These are phyloP conservation scores for Pichiaceae sp. DNA, from an alignment of 1,139 yeast genomes.

Conservation along the genomic window DNA sequence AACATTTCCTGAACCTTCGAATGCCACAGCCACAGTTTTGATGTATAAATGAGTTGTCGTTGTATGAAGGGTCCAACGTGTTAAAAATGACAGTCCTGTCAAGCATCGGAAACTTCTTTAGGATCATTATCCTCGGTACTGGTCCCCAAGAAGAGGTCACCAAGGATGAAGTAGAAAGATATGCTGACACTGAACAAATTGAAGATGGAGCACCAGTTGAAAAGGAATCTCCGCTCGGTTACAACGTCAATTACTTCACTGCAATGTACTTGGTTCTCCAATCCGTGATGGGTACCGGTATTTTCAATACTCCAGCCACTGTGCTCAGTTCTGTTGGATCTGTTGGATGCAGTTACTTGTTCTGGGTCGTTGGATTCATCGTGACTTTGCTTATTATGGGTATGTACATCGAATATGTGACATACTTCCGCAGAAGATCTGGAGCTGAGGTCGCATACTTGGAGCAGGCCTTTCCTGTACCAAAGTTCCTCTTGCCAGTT, in stretches of 20 bases:
- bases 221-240: conserved; percentile 30
- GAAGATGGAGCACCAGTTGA: conserved; percentile 32
- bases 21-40: too few relatives aligned
- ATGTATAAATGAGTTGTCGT: too few relatives aligned
- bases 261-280: conserved; percentile 30
- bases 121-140: neutral
- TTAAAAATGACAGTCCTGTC: neutral
- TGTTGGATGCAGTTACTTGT: conserved; percentile 33
- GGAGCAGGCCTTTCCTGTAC: conserved; percentile 35
- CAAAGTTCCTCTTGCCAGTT: conserved; percentile 33
- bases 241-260: conserved; percentile 25
- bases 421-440: conserved; percentile 27
- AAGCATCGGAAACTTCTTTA: neutral
- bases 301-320: conserved; percentile 34
- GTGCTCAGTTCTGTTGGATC: conserved; percentile 32
- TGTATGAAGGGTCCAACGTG: too few relatives aligned
- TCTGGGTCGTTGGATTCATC: conserved; percentile 33
- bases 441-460: conserved; percentile 38
- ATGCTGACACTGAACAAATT: neutral
- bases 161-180: neutral
- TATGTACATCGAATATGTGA: conserved; percentile 32
- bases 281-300: conserved; percentile 40
- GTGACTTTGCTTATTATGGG: conserved; percentile 29
- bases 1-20: too few relatives aligned
- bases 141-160: neutral